A percentile compares a stretch with the other conserved stretches of the same genome.
phyloP scores from a whole-genome alignment of 1,284 basidiomycete genomes.

The Cutaneotrichosporon spelunceum region DNA sequence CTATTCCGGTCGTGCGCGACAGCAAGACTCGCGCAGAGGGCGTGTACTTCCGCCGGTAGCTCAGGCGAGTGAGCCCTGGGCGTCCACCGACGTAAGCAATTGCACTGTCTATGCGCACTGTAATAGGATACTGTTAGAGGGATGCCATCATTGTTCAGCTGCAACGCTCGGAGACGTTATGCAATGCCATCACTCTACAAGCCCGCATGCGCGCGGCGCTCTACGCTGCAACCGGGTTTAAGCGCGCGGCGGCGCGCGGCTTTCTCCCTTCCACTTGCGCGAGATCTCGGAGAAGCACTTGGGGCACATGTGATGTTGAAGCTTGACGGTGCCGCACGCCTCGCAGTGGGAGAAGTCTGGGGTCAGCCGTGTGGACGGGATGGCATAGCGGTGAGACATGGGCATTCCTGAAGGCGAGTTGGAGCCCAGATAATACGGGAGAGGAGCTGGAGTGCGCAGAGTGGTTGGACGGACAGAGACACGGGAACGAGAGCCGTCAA shows the following conservation, averaged over 20 bases:
- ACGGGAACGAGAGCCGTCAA: no score
- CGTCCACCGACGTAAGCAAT: no score
- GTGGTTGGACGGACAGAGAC: neutral
- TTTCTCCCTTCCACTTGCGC: constrained; percentile 52
- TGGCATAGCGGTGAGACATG: no score
- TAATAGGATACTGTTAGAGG: neutral
- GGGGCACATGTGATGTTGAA: constrained; percentile 83
- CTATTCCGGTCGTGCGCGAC: constrained; percentile 30
- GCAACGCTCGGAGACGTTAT: constrained; percentile 4
- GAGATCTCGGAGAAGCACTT: constrained; percentile 77
- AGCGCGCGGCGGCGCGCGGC: constrained; percentile 13
- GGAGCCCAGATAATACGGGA: no score
- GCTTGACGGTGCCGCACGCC: constrained; percentile 84
- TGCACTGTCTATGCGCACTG: neutral
- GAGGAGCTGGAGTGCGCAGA: constrained; percentile 11
- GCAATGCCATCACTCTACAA: constrained; percentile 11
- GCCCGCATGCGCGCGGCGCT: neutral
- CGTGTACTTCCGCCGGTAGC: constrained; percentile 5
- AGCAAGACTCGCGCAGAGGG: constrained; percentile 15
- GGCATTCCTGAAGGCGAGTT: no score
- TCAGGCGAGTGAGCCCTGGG: neutral
- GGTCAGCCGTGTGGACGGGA: no score
- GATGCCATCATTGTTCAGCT: neutral
- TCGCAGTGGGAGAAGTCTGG: constrained; percentile 86
- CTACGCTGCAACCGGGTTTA: neutral